Evolutionary conservation across 306 rosid genomes (phyloP).

Genomic region (Styphnolobium japonicum): DNA sequence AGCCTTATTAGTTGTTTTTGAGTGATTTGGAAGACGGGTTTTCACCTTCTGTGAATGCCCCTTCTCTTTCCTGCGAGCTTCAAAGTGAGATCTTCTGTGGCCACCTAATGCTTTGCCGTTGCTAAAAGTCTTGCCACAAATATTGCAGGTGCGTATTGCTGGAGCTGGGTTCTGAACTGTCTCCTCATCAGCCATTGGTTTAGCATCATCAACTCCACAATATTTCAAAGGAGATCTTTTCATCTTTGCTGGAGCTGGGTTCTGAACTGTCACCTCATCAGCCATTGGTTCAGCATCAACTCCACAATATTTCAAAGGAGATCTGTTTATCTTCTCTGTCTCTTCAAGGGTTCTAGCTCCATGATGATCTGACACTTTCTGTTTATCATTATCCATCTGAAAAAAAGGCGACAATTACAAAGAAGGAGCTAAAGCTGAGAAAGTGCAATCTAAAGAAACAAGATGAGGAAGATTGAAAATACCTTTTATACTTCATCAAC

Average conservation of each 20-base stretch:
- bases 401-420: not conserved
- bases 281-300: not conserved
- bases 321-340: not conserved
- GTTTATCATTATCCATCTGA: not conserved
- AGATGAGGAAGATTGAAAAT: not conserved
- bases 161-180: not conserved
- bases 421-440: not conserved
- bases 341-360: not conserved
- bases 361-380: not conserved
- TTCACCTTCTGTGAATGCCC: constrained; percentile 8
- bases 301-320: not conserved
- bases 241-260: not conserved
- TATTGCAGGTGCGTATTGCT: not conserved
- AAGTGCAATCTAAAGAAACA: not conserved
- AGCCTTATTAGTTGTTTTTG: not conserved
- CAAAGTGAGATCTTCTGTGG: constrained; percentile 34
- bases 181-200: not conserved
- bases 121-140: constrained; percentile 19
- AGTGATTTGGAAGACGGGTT: not conserved
- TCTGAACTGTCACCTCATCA: not conserved
- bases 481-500: not conserved
- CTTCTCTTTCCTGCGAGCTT: not conserved
- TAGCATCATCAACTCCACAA: too few relatives aligned
- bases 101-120: constrained; percentile 47
- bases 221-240: not conserved